Conservation (phyloP, 2,329 filamentous ascomycete species). For the Epicoccum nigrum region DNA sequence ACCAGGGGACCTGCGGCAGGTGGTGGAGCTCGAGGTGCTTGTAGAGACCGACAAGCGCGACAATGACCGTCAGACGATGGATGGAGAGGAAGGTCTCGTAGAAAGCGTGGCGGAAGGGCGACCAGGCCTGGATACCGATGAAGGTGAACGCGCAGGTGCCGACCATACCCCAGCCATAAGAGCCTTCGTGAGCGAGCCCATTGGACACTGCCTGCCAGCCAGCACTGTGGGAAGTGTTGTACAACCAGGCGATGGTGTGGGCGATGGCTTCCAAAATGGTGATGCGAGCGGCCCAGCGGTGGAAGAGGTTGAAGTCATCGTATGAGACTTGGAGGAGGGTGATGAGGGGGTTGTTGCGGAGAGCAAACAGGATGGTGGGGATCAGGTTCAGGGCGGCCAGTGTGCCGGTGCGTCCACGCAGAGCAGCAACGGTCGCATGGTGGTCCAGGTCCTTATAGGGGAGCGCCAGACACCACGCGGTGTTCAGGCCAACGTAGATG, state of each 20-base stretch:
- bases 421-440: slow-evolving; percentile 72
- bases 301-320: slow-evolving; percentile 92
- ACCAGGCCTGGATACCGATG: slow-evolving; percentile 73
- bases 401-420: slow-evolving; percentile 84
- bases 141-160: slow-evolving; percentile 66
- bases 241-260: slow-evolving; percentile 75
- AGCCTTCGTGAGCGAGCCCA: slow-evolving; percentile 63
- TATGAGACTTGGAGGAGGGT: slow-evolving; percentile 83
- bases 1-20: slow-evolving; percentile 73
- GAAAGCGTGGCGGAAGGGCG: slow-evolving; percentile 87
- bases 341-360: slow-evolving; percentile 93
- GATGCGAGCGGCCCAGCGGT: slow-evolving; percentile 81
- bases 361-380: slow-evolving; percentile 84
- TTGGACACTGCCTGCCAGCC: slow-evolving; percentile 65
- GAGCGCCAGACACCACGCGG: slow-evolving; percentile 76
- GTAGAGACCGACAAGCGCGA: slow-evolving; percentile 74
- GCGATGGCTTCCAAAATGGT: slow-evolving; percentile 71
- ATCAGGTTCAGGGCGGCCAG: slow-evolving; percentile 90
- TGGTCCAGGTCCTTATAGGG: slow-evolving; percentile 60
- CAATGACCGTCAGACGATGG: slow-evolving; percentile 76
- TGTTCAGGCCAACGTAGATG: slow-evolving; percentile 72
- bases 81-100: slow-evolving; percentile 94
- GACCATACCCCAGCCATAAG: slow-evolving; percentile 69
- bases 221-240: slow-evolving; percentile 66
- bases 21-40: slow-evolving; percentile 74